These are phyloP conservation scores for Yamadazyma blattariae DNA, from an alignment of 1,139 yeast genomes.

Conservation along the genomic window DNA sequence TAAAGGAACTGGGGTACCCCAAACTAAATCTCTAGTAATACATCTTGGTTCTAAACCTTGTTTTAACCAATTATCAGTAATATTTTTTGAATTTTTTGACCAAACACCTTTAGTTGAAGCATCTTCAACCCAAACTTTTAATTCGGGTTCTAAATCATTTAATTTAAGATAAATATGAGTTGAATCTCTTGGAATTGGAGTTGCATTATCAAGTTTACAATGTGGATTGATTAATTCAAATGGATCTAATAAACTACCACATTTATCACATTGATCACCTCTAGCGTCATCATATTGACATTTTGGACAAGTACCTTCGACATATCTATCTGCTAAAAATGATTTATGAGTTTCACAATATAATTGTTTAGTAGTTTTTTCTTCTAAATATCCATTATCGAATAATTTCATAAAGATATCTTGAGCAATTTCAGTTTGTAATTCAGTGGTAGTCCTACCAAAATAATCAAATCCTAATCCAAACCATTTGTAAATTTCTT, in stretches of 20 bases:
- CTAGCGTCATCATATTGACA: constrained; percentile 95
- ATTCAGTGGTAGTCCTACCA: constrained; percentile 91
- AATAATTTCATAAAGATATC: constrained; percentile 77
- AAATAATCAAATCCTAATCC: constrained; percentile 91
- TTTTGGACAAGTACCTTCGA: constrained; percentile 96
- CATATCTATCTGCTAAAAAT: constrained; percentile 92
- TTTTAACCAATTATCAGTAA: constrained; percentile 89
- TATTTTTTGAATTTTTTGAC: constrained; percentile 87
- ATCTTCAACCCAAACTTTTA: constrained; percentile 69
- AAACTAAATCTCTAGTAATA: constrained; percentile 91
- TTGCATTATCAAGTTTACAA: constrained; percentile 84
- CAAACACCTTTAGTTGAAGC: constrained; percentile 74
- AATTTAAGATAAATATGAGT: constrained; percentile 82
- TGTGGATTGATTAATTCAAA: constrained; percentile 91
- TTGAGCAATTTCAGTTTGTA: constrained; percentile 95
- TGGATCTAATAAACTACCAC: constrained; percentile 88
- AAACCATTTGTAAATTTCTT: constrained; percentile 94
- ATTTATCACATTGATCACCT: constrained; percentile 98
- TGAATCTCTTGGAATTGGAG: constrained; percentile 77
- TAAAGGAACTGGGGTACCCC: constrained; percentile 99
- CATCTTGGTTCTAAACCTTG: constrained; percentile 94
- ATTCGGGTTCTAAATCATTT: constrained; percentile 75
- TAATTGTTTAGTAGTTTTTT: constrained; percentile 82
- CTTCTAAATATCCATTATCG: constrained; percentile 77
- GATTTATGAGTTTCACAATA: constrained; percentile 90